Base-by-base conservation (phyloP, 331 rosid species). In the Acacia concinna region DNA sequence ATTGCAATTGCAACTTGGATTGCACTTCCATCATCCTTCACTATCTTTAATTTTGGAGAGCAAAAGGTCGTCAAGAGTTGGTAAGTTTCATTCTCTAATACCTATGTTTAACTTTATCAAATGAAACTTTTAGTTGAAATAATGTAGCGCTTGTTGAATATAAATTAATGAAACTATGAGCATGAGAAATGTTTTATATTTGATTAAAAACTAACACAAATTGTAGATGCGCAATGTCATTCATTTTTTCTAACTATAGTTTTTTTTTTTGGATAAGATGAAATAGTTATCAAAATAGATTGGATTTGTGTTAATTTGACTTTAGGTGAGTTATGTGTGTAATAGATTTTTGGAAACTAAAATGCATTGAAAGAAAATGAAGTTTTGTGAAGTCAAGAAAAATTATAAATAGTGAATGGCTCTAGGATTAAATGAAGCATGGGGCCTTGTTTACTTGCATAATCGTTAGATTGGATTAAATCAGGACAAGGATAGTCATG, bases 1-100 rank as follows among this genome's bases (percentile, higher is more conserved):
- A 76, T 88, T 78, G 92, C 93, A 8, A 28, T 88, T 60, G 81
- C 82, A 57, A 85, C 89, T 25, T 90, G 88, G 88, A 8, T 90
- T 81, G 81, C 91, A 2, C 87, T 90, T 68, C 93, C 95, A 71
- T 68, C 90, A 15, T 68, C 91, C 68, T 90, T 90, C 80, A 90
- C 95, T 64, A 90, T 90, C 76, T 90, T 79, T 72, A 86, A 85
- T 65, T 87, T 88, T 47, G 95, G 95, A 69, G 71, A 87, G 25
- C 95, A 90, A 85, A 90, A 90, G 74, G 88, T 60, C 20, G 93
- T 88, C 31, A 49, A 83, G 77, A 90, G 79, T 84, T 87, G 95
- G 95, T 90, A 68, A 80, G 84, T 65, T 67, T 28, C 51, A 31
- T 31, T 41, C 44, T 23, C 68, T 32, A 3, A 8, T 12, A 10